A percentile compares a stretch with the other conserved stretches of the same genome.
Conservation (phyloP, 371 early-diverging fungal genomes). For the Parasitella parasitica region DNA sequence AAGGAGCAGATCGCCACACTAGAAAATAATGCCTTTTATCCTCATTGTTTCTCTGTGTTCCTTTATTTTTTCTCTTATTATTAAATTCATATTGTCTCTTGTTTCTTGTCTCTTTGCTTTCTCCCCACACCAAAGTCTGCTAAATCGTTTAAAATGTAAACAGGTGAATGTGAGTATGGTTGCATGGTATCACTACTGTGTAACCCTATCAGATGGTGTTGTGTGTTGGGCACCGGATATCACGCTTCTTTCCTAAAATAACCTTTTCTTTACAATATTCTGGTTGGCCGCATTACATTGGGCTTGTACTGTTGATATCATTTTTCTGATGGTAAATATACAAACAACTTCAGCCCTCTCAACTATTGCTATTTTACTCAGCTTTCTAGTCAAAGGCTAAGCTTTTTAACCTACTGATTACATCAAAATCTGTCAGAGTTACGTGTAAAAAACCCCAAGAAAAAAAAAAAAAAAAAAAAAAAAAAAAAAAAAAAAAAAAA, state of each 20-base stretch:
- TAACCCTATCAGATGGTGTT: conserved; percentile 1
- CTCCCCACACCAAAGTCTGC: too few relatives aligned
- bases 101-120: background rate
- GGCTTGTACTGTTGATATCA: background rate
- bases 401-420: background rate
- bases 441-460: too few relatives aligned
- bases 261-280: background rate
- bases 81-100: background rate
- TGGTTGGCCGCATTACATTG: background rate
- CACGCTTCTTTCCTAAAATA: conserved; percentile 23
- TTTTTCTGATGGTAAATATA: background rate
- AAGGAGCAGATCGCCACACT: background rate
- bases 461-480: too few relatives aligned
- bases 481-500: too few relatives aligned
- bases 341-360: background rate
- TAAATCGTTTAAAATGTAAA: background rate
- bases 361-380: background rate
- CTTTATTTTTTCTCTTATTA: background rate
- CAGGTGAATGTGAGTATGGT: background rate
- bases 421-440: too few relatives aligned
- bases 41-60: background rate
- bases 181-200: conserved; percentile 2
- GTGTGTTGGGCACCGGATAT: conserved; percentile 17
- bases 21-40: background rate
- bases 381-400: background rate